phyloP scores from a whole-genome alignment of 495 filamentous ascomycete genomes.

The Xeromyces bisporus region DNA sequence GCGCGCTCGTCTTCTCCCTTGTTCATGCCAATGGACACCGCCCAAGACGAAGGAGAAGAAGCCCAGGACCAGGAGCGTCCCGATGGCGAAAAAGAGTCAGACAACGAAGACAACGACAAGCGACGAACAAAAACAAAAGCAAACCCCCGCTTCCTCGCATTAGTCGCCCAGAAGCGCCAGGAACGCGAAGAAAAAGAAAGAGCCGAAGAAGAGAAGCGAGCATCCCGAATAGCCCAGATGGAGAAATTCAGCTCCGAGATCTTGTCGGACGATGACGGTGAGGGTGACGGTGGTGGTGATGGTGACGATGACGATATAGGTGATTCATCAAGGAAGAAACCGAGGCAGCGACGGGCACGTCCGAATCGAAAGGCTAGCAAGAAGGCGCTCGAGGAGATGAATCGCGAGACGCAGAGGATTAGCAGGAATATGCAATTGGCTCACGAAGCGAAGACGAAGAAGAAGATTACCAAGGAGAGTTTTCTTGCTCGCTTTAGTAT shows the following conservation, averaged over 20 bases:
- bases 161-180: slow-evolving; percentile 52
- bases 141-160: slow-evolving; percentile 44
- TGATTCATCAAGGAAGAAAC: slow-evolving; percentile 38
- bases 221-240: slow-evolving; percentile 19
- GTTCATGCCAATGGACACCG: slow-evolving; percentile 21
- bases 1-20: slow-evolving; percentile 22
- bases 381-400: slow-evolving; percentile 92
- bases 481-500: slow-evolving; percentile 68
- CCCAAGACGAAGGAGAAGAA: background rate
- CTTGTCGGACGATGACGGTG: slow-evolving; percentile 20
- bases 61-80: slow-evolving; percentile 2
- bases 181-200: slow-evolving; percentile 51
- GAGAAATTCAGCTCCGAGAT: slow-evolving; percentile 23
- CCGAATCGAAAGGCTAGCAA: slow-evolving; percentile 81
- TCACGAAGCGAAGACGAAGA: slow-evolving; percentile 81
- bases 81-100: slow-evolving; percentile 3
- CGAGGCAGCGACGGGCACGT: slow-evolving; percentile 45
- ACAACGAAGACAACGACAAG: slow-evolving; percentile 21
- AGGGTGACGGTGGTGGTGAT: slow-evolving; percentile 37
- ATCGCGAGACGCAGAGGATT: slow-evolving; percentile 80
- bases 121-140: slow-evolving; percentile 31
- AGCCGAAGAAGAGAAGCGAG: slow-evolving; percentile 36
- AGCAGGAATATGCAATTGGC: slow-evolving; percentile 75
- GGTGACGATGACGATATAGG: slow-evolving; percentile 36
- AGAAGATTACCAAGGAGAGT: slow-evolving; percentile 73